Evolutionary conservation across 805 yeast genomes (phyloP).

Genomic region (Nakazawaea laoshanensis): DNA sequence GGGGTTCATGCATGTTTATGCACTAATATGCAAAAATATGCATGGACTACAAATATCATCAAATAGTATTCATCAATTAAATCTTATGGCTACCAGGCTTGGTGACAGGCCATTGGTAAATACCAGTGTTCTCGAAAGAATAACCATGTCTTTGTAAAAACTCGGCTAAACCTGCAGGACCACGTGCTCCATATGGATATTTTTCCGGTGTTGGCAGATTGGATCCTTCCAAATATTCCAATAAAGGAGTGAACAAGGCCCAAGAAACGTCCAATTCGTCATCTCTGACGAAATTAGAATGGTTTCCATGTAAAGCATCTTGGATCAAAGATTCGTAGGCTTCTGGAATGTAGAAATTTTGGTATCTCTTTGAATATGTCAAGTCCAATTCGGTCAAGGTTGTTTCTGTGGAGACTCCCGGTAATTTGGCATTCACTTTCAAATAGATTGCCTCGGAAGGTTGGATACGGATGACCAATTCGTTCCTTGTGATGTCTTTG

Average conservation of each 20-base stretch:
- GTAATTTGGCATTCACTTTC: constrained; percentile 89
- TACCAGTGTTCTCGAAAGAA: constrained; percentile 48
- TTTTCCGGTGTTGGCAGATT: constrained; percentile 57
- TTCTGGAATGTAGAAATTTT: constrained; percentile 92
- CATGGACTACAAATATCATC: no score
- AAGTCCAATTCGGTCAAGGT: constrained; percentile 86
- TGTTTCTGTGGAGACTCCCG: constrained; percentile 80
- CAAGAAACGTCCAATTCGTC: constrained; percentile 94
- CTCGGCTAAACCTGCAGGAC: constrained; percentile 58
- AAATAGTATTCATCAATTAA: no score
- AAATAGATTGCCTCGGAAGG: constrained; percentile 91
- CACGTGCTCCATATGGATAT: constrained; percentile 88
- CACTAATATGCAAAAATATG: no score
- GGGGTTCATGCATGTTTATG: no score
- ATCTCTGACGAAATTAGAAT: constrained; percentile 95
- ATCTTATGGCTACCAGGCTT: no score
- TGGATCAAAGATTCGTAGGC: constrained; percentile 94
- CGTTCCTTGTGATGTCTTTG: constrained; percentile 77
- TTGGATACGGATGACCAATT: constrained; percentile 88
- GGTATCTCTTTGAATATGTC: constrained; percentile 73
- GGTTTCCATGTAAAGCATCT: constrained; percentile 87
- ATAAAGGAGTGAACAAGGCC: constrained; percentile 87
- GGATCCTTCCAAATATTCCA: constrained; percentile 68
- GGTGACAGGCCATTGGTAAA: constrained; percentile 90
- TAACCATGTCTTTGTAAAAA: constrained; percentile 70